Conservation (phyloP, 2,329 filamentous ascomycete species). For the Calonectria fujianensis region DNA sequence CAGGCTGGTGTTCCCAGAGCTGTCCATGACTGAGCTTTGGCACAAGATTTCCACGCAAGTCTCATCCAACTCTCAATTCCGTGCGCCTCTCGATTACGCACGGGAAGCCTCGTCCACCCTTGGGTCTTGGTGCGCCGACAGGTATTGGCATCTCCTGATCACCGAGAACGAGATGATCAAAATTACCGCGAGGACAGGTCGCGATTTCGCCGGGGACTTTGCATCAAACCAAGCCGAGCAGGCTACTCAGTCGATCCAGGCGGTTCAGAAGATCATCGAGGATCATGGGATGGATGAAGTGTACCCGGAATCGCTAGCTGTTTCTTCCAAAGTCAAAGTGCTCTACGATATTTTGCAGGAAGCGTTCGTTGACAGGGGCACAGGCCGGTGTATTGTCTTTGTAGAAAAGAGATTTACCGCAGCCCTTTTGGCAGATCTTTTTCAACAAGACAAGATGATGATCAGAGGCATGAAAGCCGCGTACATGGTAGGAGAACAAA, state of each 20-base stretch:
- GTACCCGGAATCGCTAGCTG: slow-evolving; percentile 54
- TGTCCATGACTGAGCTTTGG: slow-evolving; percentile 80
- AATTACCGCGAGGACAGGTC: slow-evolving; percentile 74
- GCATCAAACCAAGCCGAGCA: slow-evolving; percentile 60
- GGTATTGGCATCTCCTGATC: slow-evolving; percentile 84
- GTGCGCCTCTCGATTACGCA: slow-evolving; percentile 76
- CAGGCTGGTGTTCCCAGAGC: slow-evolving; percentile 63
- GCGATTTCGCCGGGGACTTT: slow-evolving; percentile 53
- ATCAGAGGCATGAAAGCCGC: slow-evolving; percentile 76
- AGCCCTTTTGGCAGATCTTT: slow-evolving; percentile 81
- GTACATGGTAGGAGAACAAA: slow-evolving; percentile 72
- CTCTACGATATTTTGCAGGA: slow-evolving; percentile 77
- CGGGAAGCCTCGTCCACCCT: slow-evolving; percentile 78
- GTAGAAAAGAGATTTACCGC: slow-evolving; percentile 88
- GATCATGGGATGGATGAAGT: slow-evolving; percentile 67
- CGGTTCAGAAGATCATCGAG: slow-evolving; percentile 75
- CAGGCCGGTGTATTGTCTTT: slow-evolving; percentile 86
- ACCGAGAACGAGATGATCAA: slow-evolving; percentile 77
- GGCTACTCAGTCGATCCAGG: slow-evolving; percentile 73
- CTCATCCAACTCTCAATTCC: slow-evolving; percentile 67
- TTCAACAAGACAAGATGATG: slow-evolving; percentile 72
- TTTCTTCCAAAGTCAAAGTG: slow-evolving; percentile 84
- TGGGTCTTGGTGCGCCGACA: slow-evolving; percentile 90
- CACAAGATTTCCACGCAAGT: slow-evolving; percentile 70
- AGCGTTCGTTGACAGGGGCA: slow-evolving; percentile 77